Conservation (phyloP, 352 stramenopile genomes). For the Globisporangium echinulatum region DNA sequence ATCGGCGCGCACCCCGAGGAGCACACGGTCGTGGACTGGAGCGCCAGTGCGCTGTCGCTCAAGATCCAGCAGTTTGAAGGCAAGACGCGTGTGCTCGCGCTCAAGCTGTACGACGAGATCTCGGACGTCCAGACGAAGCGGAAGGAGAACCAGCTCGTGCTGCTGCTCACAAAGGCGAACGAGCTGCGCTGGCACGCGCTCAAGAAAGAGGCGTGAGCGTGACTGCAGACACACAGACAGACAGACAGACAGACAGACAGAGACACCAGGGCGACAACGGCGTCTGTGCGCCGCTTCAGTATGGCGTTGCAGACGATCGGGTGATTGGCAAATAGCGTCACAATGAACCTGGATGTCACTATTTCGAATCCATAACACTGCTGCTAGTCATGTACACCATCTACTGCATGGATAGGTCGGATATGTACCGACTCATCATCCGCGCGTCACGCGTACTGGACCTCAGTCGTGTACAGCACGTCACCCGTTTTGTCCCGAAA, state of each 20-base stretch:
- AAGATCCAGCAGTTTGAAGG: conserved; percentile 57
- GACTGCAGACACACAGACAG: background rate
- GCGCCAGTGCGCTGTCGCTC: conserved; percentile 41
- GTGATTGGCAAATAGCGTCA: too few species aligned
- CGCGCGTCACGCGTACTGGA: conserved; percentile 30
- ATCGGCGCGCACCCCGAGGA: conserved; percentile 64
- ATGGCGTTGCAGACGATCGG: too few species aligned
- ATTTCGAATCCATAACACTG: too few species aligned
- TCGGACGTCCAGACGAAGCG: conserved; percentile 71
- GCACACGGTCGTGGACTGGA: conserved; percentile 64
- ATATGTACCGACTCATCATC: background rate
- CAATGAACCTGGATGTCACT: too few species aligned
- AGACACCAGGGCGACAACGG: background rate
- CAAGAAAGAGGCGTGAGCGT: conserved; percentile 64
- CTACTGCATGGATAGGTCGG: too few species aligned
- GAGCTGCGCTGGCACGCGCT: conserved; percentile 76
- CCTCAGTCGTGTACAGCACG: conserved; percentile 77
- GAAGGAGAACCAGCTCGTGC: conserved; percentile 76
- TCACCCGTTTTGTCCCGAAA: conserved; percentile 61
- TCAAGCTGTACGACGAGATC: conserved; percentile 82
- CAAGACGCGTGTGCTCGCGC: conserved; percentile 61
- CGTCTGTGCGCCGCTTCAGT: too few species aligned
- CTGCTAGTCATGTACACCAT: too few species aligned
- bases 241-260: background rate
- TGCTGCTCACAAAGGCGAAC: conserved; percentile 71